Evolutionary conservation across 768 basidiomycete genomes (phyloP), one percentile per base, ranked within the genome.

Genomic region (Favolaschia claudopus): DNA sequence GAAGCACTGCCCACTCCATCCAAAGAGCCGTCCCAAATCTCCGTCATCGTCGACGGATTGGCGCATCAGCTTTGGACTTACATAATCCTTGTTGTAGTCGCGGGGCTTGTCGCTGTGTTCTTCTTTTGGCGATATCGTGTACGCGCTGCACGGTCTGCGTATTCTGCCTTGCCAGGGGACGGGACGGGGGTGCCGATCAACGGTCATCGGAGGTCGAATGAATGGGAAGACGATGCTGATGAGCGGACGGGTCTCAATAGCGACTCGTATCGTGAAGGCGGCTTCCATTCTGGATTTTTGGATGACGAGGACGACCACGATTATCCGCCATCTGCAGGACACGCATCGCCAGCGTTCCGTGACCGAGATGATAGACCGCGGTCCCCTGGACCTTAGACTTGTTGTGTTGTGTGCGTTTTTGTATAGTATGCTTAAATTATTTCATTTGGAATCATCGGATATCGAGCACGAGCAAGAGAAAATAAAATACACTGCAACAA

Each of bases 61-160:
- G 37, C 39, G 59, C 39, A 13, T 1, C 50, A 61, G 17, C 47
- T 55, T 32, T n/a, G 38, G 15, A 38, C 36, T 4, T 43, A 50
- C 15, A 56, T 61, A 19, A 10, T 61, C 48, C 29, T 28, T 15
- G 89, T 97, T 13, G 70, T 87, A 5, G 63, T 96, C 43, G 92
- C 94, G 67, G 89, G 86, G 27, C 74, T 89, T 22, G 83, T 81
- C 12, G 80, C 81, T 3, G 90, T 82, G 0, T 69, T 89, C 27
- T 93, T 94, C 84, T 89, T 97, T 78, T 92, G 88, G 84, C 79
- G 89, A 55, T 83, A 93, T 42, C 77, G 82, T 52, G 79, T 31
- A n/a, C 15, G 27, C 65, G 55, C 79, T 45, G 71, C 74, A 58
- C 72, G 75, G 19, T 70, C 74, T 4, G 78, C 77, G 10, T 95